Conservation (phyloP, 2,329 filamentous ascomycete genomes). For the Cladosporium phlei region DNA sequence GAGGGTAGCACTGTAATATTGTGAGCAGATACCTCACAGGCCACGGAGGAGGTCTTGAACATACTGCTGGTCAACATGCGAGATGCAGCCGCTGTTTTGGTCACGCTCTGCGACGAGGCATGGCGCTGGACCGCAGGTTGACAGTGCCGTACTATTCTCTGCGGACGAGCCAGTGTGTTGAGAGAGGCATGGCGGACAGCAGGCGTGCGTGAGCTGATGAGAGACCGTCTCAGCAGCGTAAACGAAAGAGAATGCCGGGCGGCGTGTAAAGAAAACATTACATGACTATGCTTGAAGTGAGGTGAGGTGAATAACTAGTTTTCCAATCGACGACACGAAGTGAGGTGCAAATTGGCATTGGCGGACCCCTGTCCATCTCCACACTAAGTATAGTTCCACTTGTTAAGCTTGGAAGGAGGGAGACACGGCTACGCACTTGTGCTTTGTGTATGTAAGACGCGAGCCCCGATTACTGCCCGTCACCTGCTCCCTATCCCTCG, state of each 20-base stretch:
- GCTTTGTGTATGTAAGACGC: no score
- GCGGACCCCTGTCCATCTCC: neutral
- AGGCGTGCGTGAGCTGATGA: slow-evolving; percentile 6
- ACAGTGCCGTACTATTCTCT: slow-evolving; percentile 1
- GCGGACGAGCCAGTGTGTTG: slow-evolving; percentile 5
- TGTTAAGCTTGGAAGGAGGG: no score
- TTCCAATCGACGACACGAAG: neutral
- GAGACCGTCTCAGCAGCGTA: neutral
- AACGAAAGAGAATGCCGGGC: slow-evolving; percentile 11
- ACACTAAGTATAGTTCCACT: slow-evolving; percentile 1
- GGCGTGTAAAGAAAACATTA: slow-evolving; percentile 13
- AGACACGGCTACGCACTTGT: no score
- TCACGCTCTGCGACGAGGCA: slow-evolving; percentile 1
- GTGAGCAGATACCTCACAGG: neutral
- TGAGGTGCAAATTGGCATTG: slow-evolving; percentile 5
- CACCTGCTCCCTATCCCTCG: no score
- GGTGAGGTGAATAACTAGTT: neutral
- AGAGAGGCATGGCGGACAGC: neutral
- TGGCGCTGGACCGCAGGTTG: neutral
- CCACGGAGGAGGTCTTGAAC: no score
- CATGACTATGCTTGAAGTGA: slow-evolving; percentile 9
- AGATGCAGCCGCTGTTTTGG: slow-evolving; percentile 5
- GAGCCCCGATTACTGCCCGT: no score
- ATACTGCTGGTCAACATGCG: slow-evolving; percentile 10
- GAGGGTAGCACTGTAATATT: slow-evolving; percentile 51